Evolutionary conservation across 768 basidiomycete species (phyloP), one percentile per base, ranked within the genome.

Genomic region (Suillus sp.): DNA sequence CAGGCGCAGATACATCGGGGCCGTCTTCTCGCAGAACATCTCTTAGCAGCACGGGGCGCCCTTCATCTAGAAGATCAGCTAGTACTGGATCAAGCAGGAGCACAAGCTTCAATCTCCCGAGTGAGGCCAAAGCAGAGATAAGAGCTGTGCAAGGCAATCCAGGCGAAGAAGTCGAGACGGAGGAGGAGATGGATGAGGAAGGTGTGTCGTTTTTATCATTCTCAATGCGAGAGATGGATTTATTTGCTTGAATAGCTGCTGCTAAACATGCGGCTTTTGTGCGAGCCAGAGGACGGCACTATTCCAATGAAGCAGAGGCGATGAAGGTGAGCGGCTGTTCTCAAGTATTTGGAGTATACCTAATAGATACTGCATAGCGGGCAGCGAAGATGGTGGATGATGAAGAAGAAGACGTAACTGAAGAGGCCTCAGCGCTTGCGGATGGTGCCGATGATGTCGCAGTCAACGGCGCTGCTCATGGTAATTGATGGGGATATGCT

Each of bases 151-250:
- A 69, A 25, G 67, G 65, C 64, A 76, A 78, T 35, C 73, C 78
- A 0, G 83, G 78, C 2, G 81, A 85, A 37, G 85, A 89, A 66
- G 77, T 82, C 8, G 90, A 93, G 69, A 79, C 83, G 62, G 87
- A 84, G 4, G 91, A 94, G 65, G 92, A 92, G 72, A 91, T 94
- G 91, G 91, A 94, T 68, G 91, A 91, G 77, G 94, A 95, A 78
- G 84, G 93, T 93, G 48, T 43, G n/a, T 56, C 32, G n/a, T 10
- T 55, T n/a, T 35, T 53, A 50, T 59, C 47, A 22, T 64, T 22
- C n/a, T 27, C 13, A 25, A 48, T 57, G 57, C 5, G 55, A 57
- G 25, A 37, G 37, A 57, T 57, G 59, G 16, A 65, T 60, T 43
- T n/a, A 27, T 14, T 25, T n/a, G 30, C 10, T 30, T 18, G 63